A percentile compares a stretch with the other conserved stretches of the same genome.
These are phyloP conservation scores for Diaporthe australafricana DNA, from an alignment of 2,329 filamentous ascomycete species.

Conservation along the genomic window DNA sequence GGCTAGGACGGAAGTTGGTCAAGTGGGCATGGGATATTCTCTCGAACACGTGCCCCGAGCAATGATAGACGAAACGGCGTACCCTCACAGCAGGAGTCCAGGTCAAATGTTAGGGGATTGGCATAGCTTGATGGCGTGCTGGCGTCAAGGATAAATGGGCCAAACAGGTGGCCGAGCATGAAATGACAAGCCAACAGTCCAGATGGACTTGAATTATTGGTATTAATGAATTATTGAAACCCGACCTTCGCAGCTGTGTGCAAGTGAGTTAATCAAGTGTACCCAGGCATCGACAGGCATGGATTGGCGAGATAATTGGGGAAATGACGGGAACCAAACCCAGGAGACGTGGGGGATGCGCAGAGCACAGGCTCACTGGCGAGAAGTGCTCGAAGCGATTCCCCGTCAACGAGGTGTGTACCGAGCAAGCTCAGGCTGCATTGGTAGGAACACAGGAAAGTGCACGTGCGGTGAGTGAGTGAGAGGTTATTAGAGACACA, in stretches of 20 bases:
- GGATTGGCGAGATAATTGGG: not conserved
- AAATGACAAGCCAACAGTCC: constrained; percentile 19
- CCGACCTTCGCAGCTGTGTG: not conserved
- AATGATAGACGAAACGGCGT: constrained; percentile 36
- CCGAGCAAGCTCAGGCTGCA: too few relatives aligned
- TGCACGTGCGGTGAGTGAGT: too few relatives aligned
- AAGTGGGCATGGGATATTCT: not conserved
- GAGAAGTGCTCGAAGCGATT: too few relatives aligned
- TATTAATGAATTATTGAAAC: constrained; percentile 23
- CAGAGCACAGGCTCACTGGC: not conserved
- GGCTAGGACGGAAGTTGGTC: not conserved
- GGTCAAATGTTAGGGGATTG: constrained; percentile 29
- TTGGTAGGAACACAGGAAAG: too few relatives aligned
- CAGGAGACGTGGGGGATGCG: not conserved
- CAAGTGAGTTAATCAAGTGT: not conserved
- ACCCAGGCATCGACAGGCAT: not conserved
- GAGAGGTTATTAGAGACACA: not conserved
- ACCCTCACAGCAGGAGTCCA: constrained; percentile 23
- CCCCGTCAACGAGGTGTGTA: too few relatives aligned
- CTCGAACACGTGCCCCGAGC: constrained; percentile 8
- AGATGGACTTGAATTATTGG: constrained; percentile 22
- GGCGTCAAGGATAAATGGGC: constrained; percentile 34
- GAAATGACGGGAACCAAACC: not conserved
- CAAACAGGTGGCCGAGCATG: constrained; percentile 14
- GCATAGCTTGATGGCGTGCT: constrained; percentile 33